Evolutionary conservation across 2,329 filamentous ascomycete species (phyloP), one percentile per base, ranked within the genome.

Genomic region (Ophiostoma populinum): DNA sequence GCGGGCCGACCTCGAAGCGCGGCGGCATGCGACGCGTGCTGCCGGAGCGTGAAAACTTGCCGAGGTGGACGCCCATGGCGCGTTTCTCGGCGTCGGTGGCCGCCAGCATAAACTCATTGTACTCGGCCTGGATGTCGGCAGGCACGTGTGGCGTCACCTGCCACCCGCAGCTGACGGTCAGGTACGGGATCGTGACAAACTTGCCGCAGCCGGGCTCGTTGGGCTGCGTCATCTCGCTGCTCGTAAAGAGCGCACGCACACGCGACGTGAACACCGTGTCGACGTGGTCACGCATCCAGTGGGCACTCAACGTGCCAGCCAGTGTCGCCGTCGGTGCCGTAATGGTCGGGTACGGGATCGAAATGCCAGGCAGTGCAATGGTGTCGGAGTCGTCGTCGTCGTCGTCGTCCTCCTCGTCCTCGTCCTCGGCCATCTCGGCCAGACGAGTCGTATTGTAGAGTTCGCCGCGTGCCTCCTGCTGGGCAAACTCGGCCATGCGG

Each of bases 201-300:
- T 42, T 29, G 40, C 45, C 36, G 37, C 43, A 37, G 36, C 45
- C 40, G 36, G 46, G 36, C 34, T 45, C 31, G 7, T 37, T 37
- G 2, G 39, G 15, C 36, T 43, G 42, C 32, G 36, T 37, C 32
- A 38, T 38, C 16, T 37, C 40, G 6, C 40, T 17, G 6, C 35
- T 31, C 11, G 24, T 37, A 25, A 43, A 42, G 31, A 3, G 24
- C n/a, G 37, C 42, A 1, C 18, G 24, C 37, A 39, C 33, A 3
- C 34, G 29, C 16, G 37, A 17, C 15, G 35, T 35, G 31, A 35
- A 37, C 36, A 40, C 38, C 7, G 35, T 40, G 20, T 24, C 17
- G 5, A 40, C 40, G 36, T 37, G 40, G 24, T 43, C 42, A 11
- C 18, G 24, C 4, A 38, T 41, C 37, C 40, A 43, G 24, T 38